These are phyloP conservation scores for Selenicereus undatus DNA, from an alignment of 148 eudicot species.

Conservation along the genomic window DNA sequence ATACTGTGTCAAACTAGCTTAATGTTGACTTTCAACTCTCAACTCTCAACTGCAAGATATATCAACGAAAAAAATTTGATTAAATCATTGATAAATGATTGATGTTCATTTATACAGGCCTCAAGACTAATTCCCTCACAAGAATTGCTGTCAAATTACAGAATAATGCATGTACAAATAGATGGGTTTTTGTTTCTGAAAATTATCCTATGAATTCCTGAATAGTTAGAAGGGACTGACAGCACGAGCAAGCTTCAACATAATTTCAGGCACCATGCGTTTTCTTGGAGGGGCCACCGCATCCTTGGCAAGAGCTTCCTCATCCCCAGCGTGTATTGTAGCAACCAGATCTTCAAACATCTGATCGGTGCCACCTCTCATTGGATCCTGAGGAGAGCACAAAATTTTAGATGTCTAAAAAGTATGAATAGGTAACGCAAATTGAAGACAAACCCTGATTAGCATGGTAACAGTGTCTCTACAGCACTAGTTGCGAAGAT, in stretches of 20 bases:
- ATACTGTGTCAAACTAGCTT: no score
- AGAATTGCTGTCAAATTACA: not conserved
- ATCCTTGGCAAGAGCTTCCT: constrained; percentile 72
- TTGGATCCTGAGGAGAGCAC: constrained; percentile 62
- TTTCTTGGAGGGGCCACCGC: constrained; percentile 61
- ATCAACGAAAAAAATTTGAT: not conserved
- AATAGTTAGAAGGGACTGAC: constrained; percentile 74
- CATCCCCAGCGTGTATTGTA: constrained; percentile 65
- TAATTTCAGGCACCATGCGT: constrained; percentile 83
- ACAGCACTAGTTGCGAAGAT: no score
- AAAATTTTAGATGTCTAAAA: not conserved
- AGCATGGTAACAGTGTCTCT: not conserved
- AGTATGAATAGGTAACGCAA: not conserved
- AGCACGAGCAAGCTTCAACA: constrained; percentile 70
- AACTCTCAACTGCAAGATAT: no score
- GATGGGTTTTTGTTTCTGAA: not conserved
- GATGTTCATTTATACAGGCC: not conserved
- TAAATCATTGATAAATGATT: not conserved
- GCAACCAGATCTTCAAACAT: constrained; percentile 76
- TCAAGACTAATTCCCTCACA: not conserved
- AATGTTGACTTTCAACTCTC: no score
- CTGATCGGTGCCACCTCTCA: constrained; percentile 90
- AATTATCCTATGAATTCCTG: not conserved
- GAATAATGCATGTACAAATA: not conserved
- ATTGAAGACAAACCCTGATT: not conserved